A percentile compares a stretch with the other conserved stretches of the same genome.
These are phyloP conservation scores for Lactifluus subvellereus DNA, from an alignment of 768 basidiomycete species.

Conservation along the genomic window DNA sequence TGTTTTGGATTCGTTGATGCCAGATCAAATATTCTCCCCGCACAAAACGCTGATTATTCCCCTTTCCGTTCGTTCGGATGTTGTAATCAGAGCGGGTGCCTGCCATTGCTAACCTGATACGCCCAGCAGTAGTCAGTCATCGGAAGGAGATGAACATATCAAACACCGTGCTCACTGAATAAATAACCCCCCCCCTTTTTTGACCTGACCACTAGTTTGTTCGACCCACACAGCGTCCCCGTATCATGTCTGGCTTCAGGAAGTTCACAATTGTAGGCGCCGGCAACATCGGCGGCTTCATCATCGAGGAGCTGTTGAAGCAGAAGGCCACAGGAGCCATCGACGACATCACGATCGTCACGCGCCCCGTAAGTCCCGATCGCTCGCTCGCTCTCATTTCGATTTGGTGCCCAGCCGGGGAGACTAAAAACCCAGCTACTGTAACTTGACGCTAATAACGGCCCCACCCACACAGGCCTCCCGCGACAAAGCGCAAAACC, in stretches of 20 bases:
- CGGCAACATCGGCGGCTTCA: constrained; percentile 21
- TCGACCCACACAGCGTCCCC: background rate
- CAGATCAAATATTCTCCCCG: background rate
- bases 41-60: constrained; percentile 1
- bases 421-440: background rate
- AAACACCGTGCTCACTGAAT: background rate
- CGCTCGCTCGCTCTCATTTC: background rate
- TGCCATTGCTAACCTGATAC: no score
- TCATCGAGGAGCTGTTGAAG: constrained; percentile 24
- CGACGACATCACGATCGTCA: constrained; percentile 15
- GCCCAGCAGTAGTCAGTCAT: background rate
- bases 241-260: constrained; percentile 18
- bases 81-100: background rate
- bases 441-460: no score
- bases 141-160: background rate
- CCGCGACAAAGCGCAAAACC: constrained; percentile 3
- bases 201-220: background rate
- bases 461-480: constrained; percentile 7
- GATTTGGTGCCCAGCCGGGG: no score
- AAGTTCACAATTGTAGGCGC: constrained; percentile 21
- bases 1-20: no score
- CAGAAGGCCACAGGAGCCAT: constrained; percentile 16
- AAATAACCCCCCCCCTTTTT: constrained; percentile 1
- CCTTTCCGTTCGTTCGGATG: background rate
- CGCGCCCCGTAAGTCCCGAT: constrained; percentile 17